Evolutionary conservation across 2,329 filamentous ascomycete species (phyloP), one percentile per base, ranked within the genome.

Genomic region (Dendrostoma leiphaemia): DNA sequence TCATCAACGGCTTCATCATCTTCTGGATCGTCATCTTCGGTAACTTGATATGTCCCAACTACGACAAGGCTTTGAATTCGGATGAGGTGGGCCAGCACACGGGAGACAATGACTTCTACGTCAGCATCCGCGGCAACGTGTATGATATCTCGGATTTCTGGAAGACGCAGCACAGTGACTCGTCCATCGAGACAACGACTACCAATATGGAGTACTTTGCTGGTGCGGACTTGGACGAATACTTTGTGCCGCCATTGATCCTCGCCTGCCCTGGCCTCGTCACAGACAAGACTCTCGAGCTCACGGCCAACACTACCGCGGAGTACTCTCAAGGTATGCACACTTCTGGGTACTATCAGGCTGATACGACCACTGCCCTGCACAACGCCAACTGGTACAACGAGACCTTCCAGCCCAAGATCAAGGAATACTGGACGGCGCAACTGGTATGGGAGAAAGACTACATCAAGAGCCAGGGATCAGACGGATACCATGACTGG

Each of bases 21-120:
- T 99, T 99, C 74, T 96, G 91, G 82, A 97, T 99, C 63, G 82
- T 97, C 59, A 83, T 74, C 35, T 94, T 99, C 63, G 92, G 93
- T 31, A 84, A 81, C 52, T 70, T 99, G 1, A 77, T 97, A 3
- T 99, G 94, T 67, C 94, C 94, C 13, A 92, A 96, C 67, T 89
- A 84, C 60, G 84, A 96, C 75, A 97, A 97, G 69, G 94, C 84
- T 3, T 99, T 91, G 91, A 85, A 84, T 50, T 67, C 74, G 4
- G 79, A 78, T 10, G 83, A 99, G 67, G 84, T 97, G 6, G 64
- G 73, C 13, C 80, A 74, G 34, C 93, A 97, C 64, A 77, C 82
- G 61, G 88, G 84, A n/a, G 74, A 79, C 6, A 78, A 85, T 53
- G 89, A 96, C 66, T 97, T 86, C 68, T 99, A 81, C 74, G 93